These are phyloP conservation scores for Verticillium dahliae DNA, from an alignment of 2,329 filamentous ascomycete species.

Conservation along the genomic window DNA sequence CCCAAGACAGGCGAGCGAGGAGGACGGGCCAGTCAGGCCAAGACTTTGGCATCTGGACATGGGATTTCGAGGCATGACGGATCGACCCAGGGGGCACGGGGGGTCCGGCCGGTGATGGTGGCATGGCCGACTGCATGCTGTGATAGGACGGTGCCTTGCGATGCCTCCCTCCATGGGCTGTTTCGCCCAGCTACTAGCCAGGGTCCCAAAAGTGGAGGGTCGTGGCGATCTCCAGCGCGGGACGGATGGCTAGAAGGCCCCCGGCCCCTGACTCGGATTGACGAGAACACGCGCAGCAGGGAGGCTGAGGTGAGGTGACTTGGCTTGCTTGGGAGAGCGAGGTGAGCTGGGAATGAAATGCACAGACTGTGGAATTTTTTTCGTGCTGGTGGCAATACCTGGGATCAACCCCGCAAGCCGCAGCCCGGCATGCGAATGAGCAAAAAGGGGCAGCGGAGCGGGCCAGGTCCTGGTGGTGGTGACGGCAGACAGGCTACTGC, in stretches of 20 bases:
- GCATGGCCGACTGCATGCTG: slow-evolving; percentile 6
- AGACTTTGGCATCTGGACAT: slow-evolving; percentile 24
- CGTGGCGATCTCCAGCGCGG: slow-evolving; percentile 6
- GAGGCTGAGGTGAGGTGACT: slow-evolving; percentile 1
- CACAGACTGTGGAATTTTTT: slow-evolving; percentile 9
- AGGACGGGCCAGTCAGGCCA: slow-evolving; percentile 22
- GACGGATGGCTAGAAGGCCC: not conserved
- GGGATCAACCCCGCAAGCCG: slow-evolving; percentile 4
- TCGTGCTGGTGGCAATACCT: slow-evolving; percentile 9
- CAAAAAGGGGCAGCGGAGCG: slow-evolving; percentile 3
- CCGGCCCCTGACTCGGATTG: not conserved
- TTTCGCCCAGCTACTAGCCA: slow-evolving; percentile 14
- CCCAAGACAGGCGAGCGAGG: slow-evolving; percentile 19
- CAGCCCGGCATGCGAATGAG: slow-evolving; percentile 8
- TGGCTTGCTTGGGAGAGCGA: slow-evolving; percentile 1
- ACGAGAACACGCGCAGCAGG: slow-evolving; percentile 5
- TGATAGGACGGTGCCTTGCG: slow-evolving; percentile 21
- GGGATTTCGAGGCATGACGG: slow-evolving; percentile 31
- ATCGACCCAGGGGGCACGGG: slow-evolving; percentile 21
- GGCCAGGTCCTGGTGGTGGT: not conserved
- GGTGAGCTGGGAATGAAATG: slow-evolving; percentile 2
- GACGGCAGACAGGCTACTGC: not conserved
- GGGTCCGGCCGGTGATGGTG: slow-evolving; percentile 12
- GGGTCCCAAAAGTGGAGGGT: slow-evolving; percentile 11
- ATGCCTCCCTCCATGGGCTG: slow-evolving; percentile 10